Conservation (phyloP, 371 early-diverging fungal species). For the Rhizopus delemar region DNA sequence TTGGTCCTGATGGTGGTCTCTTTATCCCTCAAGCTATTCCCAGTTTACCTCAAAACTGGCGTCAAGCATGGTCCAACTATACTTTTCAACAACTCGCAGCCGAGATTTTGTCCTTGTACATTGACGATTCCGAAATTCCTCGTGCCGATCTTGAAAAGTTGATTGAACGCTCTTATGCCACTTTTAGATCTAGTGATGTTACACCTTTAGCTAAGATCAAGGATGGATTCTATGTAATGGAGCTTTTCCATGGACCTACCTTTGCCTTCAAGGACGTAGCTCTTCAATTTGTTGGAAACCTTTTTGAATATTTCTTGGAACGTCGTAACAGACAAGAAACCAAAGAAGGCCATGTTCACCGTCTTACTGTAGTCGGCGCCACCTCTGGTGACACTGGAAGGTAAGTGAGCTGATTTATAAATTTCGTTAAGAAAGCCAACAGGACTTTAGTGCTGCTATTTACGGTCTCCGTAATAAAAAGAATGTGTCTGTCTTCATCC, state of each 20-base stretch:
- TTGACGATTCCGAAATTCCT: slow-evolving; percentile 79
- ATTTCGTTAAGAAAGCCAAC: not conserved
- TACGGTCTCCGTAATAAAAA: slow-evolving; percentile 94
- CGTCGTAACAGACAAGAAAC: slow-evolving; percentile 65
- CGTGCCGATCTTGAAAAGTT: slow-evolving; percentile 68
- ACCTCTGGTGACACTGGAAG: slow-evolving; percentile 97
- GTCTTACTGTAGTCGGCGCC: slow-evolving; percentile 93
- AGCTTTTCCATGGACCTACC: slow-evolving; percentile 97
- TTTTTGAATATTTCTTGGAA: slow-evolving; percentile 95
- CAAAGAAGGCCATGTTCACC: slow-evolving; percentile 51
- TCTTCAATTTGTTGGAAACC: slow-evolving; percentile 93
- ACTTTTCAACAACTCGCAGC: slow-evolving; percentile 82
- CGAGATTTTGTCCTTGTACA: slow-evolving; percentile 80
- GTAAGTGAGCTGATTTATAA: slow-evolving; percentile 30
- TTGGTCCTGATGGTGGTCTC: slow-evolving; percentile 94
- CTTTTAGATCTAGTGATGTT: slow-evolving; percentile 77
- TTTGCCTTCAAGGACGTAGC: slow-evolving; percentile 99
- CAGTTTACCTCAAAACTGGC: slow-evolving; percentile 62
- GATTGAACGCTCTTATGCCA: slow-evolving; percentile 72
- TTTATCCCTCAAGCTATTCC: slow-evolving; percentile 91
- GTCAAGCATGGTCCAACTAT: slow-evolving; percentile 68
- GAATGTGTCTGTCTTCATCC: slow-evolving; percentile 89
- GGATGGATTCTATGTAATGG: slow-evolving; percentile 75
- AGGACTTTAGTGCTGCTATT: slow-evolving; percentile 85
- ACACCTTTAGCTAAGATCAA: slow-evolving; percentile 80